Evolutionary conservation across 495 filamentous ascomycete species (phyloP), one percentile per base, ranked within the genome.

Genomic region (Aspergillus haitiensis): DNA sequence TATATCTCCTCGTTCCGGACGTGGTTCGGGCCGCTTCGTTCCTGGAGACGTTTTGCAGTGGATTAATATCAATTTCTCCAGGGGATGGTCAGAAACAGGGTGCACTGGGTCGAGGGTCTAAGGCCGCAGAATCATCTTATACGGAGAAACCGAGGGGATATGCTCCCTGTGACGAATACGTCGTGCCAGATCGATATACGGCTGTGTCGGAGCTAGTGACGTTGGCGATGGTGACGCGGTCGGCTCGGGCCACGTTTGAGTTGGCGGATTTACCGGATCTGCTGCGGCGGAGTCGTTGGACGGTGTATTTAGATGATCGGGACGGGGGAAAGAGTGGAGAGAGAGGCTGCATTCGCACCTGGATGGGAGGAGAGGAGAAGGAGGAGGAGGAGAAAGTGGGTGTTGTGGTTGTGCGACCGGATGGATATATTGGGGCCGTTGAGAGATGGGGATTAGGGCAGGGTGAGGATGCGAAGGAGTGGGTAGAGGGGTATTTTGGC

Each of bases 391-490:
- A 77, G 7, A 76, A 85, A 54, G 79, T 84, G 12, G 80, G 77
- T 31, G 77, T 88, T 32, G 80, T 84, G 46, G 82, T 84, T 64
- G 78, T 89, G 6, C 77, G 87, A 34, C 87, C 86, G 1, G 87
- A 89, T 70, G 86, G 86, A 27, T 89, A 89, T 70, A 79, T 88
- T 21, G 87, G 86, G 8, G 80, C 76, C 15, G 76, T 86, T 34
- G 76, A 78, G 11, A 71, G 72, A 16, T 89, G 82, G 83, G 72
- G 75, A 48, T 67, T 75, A 6, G 72, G 67, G 7, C 67, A 72
- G 2, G 83, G 76, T 15, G 66, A 71, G 39, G 68, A 75, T 42
- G 81, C 82, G 2, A 78, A 72, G 21, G 61, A 66, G 56, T 86
- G 84, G 84, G 58, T 88, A 51, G 83, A 87, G 61, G 67, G 71